phyloP scores from a whole-genome alignment of 2,329 filamentous ascomycete genomes.

The Onygena corvina region DNA sequence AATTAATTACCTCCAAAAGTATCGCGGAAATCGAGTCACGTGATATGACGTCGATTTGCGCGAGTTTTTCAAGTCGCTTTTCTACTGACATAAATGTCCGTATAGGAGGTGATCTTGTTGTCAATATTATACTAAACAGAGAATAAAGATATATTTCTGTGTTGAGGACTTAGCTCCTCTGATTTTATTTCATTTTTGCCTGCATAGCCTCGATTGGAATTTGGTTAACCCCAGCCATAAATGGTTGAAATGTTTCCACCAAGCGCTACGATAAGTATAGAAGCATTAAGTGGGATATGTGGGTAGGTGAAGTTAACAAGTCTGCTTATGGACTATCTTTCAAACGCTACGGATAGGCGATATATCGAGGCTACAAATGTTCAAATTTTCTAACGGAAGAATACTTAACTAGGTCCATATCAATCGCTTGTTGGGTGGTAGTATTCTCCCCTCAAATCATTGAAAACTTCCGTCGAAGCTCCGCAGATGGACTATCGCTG shows the following conservation, averaged over 20 bases:
- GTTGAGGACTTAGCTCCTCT: neutral
- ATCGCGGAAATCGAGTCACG: neutral
- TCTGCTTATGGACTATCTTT: neutral
- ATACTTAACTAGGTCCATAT: constrained; percentile 58
- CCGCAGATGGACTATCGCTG: constrained; percentile 76
- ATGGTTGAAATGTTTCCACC: constrained; percentile 24
- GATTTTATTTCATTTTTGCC: neutral
- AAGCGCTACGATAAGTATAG: constrained; percentile 49
- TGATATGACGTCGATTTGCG: constrained; percentile 7
- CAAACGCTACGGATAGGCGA: neutral
- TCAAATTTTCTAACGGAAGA: constrained; percentile 8
- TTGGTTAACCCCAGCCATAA: neutral
- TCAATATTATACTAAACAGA: neutral
- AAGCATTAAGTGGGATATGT: constrained; percentile 84
- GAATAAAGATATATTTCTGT: neutral
- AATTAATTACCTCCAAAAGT: neutral
- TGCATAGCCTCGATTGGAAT: neutral
- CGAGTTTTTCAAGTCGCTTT: no score
- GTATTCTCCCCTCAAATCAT: constrained; percentile 96
- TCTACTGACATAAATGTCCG: no score
- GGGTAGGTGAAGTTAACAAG: constrained; percentile 43
- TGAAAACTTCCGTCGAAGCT: constrained; percentile 77
- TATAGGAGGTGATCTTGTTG: neutral
- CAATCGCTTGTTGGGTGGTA: constrained; percentile 94
- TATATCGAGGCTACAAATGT: neutral